Conservation (phyloP, 2,329 filamentous ascomycete species). For the Aspergillus aculeatinus region DNA sequence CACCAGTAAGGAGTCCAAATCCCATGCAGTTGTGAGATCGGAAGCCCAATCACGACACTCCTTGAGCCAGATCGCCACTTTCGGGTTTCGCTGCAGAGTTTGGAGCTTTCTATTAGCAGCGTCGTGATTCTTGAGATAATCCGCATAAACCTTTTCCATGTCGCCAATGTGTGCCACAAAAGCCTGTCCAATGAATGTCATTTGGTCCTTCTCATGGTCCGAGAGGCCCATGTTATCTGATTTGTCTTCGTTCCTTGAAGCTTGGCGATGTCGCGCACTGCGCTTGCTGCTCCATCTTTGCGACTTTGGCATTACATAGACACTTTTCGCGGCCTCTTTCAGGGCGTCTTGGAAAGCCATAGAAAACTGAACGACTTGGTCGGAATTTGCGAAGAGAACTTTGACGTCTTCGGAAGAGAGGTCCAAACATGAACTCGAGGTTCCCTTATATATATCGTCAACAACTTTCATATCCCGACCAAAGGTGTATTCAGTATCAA, state of each 20-base stretch:
- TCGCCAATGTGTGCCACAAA: slow-evolving; percentile 56
- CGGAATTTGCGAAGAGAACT: slow-evolving; percentile 86
- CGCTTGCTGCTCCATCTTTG: slow-evolving; percentile 56
- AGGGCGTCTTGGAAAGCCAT: slow-evolving; percentile 74
- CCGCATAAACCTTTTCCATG: slow-evolving; percentile 65
- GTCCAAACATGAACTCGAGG: slow-evolving; percentile 75
- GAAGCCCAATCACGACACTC: slow-evolving; percentile 91
- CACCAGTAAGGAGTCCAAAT: slow-evolving; percentile 90
- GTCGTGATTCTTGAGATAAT: slow-evolving; percentile 65
- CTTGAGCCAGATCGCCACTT: slow-evolving; percentile 76
- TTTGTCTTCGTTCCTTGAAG: slow-evolving; percentile 31
- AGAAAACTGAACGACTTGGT: slow-evolving; percentile 86
- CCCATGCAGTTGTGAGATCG: slow-evolving; percentile 91
- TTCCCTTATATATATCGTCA: slow-evolving; percentile 96
- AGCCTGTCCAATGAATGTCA: slow-evolving; percentile 59
- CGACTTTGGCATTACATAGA: slow-evolving; percentile 68
- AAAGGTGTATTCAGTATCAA: slow-evolving; percentile 90
- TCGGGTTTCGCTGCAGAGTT: slow-evolving; percentile 52
- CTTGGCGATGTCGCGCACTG: slow-evolving; percentile 42
- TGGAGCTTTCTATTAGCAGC: slow-evolving; percentile 62
- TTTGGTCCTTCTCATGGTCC: slow-evolving; percentile 57
- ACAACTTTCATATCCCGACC: slow-evolving; percentile 96
- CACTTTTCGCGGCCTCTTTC: slow-evolving; percentile 73
- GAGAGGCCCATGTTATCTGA: slow-evolving; percentile 33
- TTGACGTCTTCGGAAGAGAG: slow-evolving; percentile 83